Percentiles rank a stretch among this genome's conserved stretches.
Evolutionary conservation across 2,329 filamentous ascomycete species (phyloP).

Genomic region (Xenoacremonium recifei): DNA sequence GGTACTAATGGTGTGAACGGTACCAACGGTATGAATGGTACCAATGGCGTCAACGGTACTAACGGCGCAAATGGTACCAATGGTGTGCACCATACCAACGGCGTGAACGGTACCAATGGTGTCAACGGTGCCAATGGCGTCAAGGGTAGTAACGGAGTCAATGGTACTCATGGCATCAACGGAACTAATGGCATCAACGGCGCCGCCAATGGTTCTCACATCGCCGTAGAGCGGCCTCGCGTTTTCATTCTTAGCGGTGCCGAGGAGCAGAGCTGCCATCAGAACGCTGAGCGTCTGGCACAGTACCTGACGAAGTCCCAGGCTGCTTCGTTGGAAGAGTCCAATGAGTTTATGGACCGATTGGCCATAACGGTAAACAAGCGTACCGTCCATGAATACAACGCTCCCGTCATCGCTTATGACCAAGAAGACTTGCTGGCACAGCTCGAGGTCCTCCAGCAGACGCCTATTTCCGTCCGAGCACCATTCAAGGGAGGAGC

Average conservation of each 20-base stretch:
- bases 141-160: background rate
- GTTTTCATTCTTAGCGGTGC: slow-evolving; percentile 20
- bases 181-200: background rate
- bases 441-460: slow-evolving; percentile 6
- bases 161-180: background rate
- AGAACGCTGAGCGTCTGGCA: slow-evolving; percentile 11
- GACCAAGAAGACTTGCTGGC: slow-evolving; percentile 11
- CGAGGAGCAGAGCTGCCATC: slow-evolving; percentile 16
- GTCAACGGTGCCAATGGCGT: background rate
- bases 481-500: slow-evolving; percentile 5
- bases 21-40: background rate
- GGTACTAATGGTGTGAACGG: background rate
- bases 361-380: slow-evolving; percentile 6
- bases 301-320: slow-evolving; percentile 8
- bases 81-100: background rate
- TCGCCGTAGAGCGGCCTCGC: slow-evolving; percentile 3
- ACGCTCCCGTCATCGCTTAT: slow-evolving; percentile 13
- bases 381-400: slow-evolving; percentile 10
- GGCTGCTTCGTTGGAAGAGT: background rate
- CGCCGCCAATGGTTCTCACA: slow-evolving; percentile 20
- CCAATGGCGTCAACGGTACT: background rate
- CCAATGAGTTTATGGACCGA: background rate
- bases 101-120: background rate
- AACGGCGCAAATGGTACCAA: background rate
- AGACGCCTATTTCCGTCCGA: slow-evolving; percentile 9